Base-by-base conservation (phyloP, 1,284 basidiomycete species). In the Ceratobasidium sp. region DNA sequence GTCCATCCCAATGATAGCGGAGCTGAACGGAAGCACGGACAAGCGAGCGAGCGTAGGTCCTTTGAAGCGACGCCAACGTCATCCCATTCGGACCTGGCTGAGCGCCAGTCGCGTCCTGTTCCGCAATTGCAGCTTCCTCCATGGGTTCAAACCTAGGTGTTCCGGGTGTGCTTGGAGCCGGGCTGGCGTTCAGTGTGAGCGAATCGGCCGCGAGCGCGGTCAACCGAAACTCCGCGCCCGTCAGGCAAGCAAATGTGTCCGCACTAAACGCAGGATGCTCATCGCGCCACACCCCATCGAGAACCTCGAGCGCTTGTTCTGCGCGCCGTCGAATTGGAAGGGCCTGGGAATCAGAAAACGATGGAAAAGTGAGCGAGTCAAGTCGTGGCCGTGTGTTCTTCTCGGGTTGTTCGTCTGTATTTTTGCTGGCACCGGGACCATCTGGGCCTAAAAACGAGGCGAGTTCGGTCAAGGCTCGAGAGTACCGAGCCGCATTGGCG, bases 181-280 rank as follows among this genome's bases (percentile, higher is more conserved):
- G 53, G n/a, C 29, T 46, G 1, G 9, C 3, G 22, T n/a, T 16
- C 2, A 4, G n/a, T 16, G 27, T 27, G 58, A 37, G 22, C 22
- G 46, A 22, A 19, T 34, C 41, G 5, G 43, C 56, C 11, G 31
- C 56, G 8, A 72, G 58, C n/a, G 46, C 43, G 7, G 31, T 34
- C 13, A 72, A 56, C 24, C 58, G 58, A 2, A 72, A 34, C 39
- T 72, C 69, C 2, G 58, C 56, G 46, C 56, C 69, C 13, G 69
- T 72, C 43, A 72, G 34, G 34, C 27, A 72, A 16, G 69, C 69
- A 62, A 56, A 72, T 1, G 69, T 24, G 31, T 61, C 58, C 5
- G 69, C 69, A 34, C 69, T 72, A 31, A 72, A 72, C 27, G 69
- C 41, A 7, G 69, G 69, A 41, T 61, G 56, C 7, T 72, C 69